Percentiles rank a stretch among this genome's conserved stretches.
phyloP scores from a whole-genome alignment of 768 basidiomycete species.

The Sarcodon sp. region DNA sequence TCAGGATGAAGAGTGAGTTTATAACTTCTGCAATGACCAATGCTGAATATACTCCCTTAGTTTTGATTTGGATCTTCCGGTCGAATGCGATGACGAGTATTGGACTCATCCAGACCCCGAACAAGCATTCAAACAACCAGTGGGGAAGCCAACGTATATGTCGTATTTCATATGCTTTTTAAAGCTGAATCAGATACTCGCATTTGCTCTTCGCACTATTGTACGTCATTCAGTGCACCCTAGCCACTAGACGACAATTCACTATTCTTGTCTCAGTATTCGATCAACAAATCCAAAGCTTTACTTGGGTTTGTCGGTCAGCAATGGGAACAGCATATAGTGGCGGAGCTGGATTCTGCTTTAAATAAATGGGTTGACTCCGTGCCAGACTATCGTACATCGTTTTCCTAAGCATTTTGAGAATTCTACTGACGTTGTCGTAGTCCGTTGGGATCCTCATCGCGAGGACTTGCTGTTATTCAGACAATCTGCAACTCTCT shows the following conservation, averaged over 20 bases:
- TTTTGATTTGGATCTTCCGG: conserved; percentile 63
- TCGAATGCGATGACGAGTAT: conserved; percentile 75
- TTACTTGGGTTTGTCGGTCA: conserved; percentile 36
- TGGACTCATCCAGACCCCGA: conserved; percentile 51
- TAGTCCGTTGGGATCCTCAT: conserved; percentile 32
- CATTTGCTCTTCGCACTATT: conserved; percentile 56
- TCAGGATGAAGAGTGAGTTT: conserved; percentile 61
- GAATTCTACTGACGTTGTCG: neutral
- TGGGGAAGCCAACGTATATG: conserved; percentile 39
- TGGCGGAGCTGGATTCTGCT: conserved; percentile 55
- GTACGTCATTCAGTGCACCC: conserved; percentile 23
- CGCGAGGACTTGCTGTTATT: conserved; percentile 28
- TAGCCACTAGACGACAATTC: neutral
- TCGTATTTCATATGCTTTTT: conserved; percentile 53
- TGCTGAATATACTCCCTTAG: conserved; percentile 21
- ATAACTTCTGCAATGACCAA: neutral
- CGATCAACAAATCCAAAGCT: conserved; percentile 52
- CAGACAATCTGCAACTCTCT: conserved; percentile 46
- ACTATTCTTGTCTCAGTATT: conserved; percentile 34
- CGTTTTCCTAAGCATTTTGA: neutral
- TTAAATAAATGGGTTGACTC: conserved; percentile 63
- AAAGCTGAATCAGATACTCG: conserved; percentile 55
- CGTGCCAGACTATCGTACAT: conserved; percentile 55
- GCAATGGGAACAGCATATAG: conserved; percentile 42
- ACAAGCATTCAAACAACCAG: conserved; percentile 53